Base-by-base conservation (phyloP, 345 rosid genomes). In the Gossypium mustelinum region DNA sequence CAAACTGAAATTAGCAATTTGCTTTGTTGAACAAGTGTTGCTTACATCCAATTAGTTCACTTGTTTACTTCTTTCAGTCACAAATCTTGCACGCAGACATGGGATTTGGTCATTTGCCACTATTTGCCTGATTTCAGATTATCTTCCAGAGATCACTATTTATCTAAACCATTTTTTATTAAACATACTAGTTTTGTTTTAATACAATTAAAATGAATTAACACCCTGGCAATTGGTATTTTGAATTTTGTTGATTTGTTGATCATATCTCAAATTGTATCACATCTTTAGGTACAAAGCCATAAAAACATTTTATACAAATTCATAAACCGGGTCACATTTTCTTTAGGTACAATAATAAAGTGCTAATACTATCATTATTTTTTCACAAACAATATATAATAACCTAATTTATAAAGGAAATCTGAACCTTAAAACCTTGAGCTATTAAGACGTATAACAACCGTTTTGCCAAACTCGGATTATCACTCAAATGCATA, bases 1-100 rank as follows among this genome's bases (percentile, higher is more conserved):
- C 44, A 0, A 74, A 62, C 70, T 7, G 62, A 17, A 44, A 11
- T 73, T 12, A 25, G 17, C 63, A n/a, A 64, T 79, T 68, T 75
- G 56, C 68, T 75, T 48, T 18, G 74, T 25, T 67, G 55, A 45
- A 18, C 34, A 43, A 43, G 29, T 18, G 71, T 43, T 44, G 55
- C 18, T 45, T 45, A 43, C 24, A 45, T 22, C 27, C 16, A 22
- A 66, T 66, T 66, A 39, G 24, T 39, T 9, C 47, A 34, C 47
- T 59, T 16, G 22, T 34, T 9, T 62, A 34, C 68, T 34, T 17
- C 17, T 34, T 34, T 62, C 12, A 16, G 22, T 34, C 18, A 25
- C 47, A 2, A 29, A 61, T 61, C 18, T 61, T 59, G 12, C 13
- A 47, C 1, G 51, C 51, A 47, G 12, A 11, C 41, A 34, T 5